Percentiles rank a stretch among this genome's conserved stretches.
These are phyloP conservation scores for Neurospora sp. DNA, from an alignment of 495 filamentous ascomycete species.

Conservation along the genomic window DNA sequence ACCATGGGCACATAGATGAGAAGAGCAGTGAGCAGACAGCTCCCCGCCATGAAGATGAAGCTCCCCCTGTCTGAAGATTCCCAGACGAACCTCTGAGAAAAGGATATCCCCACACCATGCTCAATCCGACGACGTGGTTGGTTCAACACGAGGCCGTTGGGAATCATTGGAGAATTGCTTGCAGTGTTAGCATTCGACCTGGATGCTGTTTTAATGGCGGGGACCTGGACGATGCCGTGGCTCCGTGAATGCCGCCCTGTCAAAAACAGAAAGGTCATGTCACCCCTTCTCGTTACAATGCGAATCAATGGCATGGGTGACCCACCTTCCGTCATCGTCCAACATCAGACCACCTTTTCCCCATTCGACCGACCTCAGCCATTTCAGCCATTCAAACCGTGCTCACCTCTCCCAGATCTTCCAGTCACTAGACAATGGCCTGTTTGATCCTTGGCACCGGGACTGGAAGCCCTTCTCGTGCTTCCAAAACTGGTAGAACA, in stretches of 20 bases:
- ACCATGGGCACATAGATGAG: background rate
- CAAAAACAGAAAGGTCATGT: background rate
- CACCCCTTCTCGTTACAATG: background rate
- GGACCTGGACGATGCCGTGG: background rate
- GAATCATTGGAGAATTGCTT: background rate
- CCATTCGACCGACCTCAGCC: background rate
- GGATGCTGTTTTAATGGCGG: background rate
- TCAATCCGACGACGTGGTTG: background rate
- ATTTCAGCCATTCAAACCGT: background rate
- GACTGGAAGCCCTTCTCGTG: background rate
- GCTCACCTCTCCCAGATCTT: background rate
- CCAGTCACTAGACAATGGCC: background rate
- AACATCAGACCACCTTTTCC: slow-evolving; percentile 14
- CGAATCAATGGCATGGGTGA: background rate
- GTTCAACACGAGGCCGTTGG: background rate
- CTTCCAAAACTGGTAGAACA: background rate
- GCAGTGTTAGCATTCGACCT: background rate
- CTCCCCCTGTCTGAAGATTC: background rate
- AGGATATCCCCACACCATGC: background rate
- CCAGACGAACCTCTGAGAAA: background rate
- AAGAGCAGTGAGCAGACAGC: background rate
- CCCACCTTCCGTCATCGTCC: slow-evolving; percentile 2
- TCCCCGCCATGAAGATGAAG: background rate
- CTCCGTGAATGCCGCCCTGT: background rate
- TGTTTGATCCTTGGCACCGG: background rate